These are phyloP conservation scores for Chlamydomonas sphaeroides DNA, from an alignment of 139 green algal genomes.

Conservation along the genomic window DNA sequence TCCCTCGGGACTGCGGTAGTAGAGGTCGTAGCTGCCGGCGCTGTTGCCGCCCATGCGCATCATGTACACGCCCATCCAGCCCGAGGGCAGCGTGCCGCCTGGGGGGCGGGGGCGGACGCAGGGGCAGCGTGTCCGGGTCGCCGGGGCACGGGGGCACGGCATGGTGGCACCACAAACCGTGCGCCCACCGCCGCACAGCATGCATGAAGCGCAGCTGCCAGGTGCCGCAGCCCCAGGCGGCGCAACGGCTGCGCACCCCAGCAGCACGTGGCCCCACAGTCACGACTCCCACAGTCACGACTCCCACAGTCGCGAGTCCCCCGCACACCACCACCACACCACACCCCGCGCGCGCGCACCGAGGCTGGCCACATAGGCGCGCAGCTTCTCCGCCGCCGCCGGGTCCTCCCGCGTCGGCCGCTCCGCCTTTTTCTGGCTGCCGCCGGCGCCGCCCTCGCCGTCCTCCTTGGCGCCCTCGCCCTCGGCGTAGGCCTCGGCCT, in stretches of 20 bases:
- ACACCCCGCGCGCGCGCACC: too few relatives aligned
- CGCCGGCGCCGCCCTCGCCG: neutral
- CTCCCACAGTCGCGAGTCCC: too few relatives aligned
- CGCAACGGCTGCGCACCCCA: too few relatives aligned
- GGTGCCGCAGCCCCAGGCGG: too few relatives aligned
- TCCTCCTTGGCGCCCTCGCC: neutral
- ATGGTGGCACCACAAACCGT: too few relatives aligned
- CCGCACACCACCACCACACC: too few relatives aligned
- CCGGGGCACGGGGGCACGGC: too few relatives aligned
- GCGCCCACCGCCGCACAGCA: too few relatives aligned
- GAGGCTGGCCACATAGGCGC: slow-evolving; percentile 24
- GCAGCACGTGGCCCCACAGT: too few relatives aligned
- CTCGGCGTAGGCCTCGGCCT: neutral
- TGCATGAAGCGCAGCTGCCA: too few relatives aligned
- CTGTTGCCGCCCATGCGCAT: slow-evolving; percentile 57
- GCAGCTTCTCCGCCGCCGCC: slow-evolving; percentile 40
- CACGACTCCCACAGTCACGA: too few relatives aligned
- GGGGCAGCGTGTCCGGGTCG: too few relatives aligned
- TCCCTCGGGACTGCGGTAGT: slow-evolving; percentile 63
- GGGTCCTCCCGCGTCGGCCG: slow-evolving; percentile 14
- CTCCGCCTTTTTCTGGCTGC: neutral
- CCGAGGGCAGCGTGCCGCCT: slow-evolving; percentile 41
- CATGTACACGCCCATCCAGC: slow-evolving; percentile 68
- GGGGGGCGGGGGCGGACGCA: neutral
- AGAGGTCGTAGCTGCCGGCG: slow-evolving; percentile 60